Base-by-base conservation (phyloP, 805 yeast species). In the Kregervanrija fluxuum region DNA sequence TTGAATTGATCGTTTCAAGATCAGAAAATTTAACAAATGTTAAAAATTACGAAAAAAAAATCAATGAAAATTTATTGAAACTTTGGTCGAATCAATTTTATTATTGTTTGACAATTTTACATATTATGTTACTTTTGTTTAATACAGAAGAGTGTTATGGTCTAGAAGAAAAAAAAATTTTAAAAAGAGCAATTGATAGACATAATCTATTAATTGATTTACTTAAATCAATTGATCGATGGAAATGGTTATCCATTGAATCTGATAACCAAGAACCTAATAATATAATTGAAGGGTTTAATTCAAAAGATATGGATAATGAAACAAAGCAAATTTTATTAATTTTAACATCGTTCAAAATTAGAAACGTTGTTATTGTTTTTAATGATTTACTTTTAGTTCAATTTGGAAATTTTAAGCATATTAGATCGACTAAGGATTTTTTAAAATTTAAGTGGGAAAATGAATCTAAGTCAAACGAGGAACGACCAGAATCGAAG, bases 391-490 rank as follows among this genome's bases (percentile, higher is more conserved):
- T 78, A 12, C 53, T 82, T 1, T 53, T 76, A 10, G 62, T 82
- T 11, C 79, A 76, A 47, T 75, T 88, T 66, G 97, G 96, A 2
- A 80, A 69, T 48, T 48, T 65, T 0, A 49, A 60, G 0, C 57
- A 67, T 2, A 55, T 77, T 17, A 51, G 60, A 12, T 48, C 62
- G 13, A 69, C 80, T 8, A 79, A 82, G 52, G 56, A 62, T 3
- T 76, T 68, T 50, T 61, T 82, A 16, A 60, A 67, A 30, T 54
- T 64, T 30, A 67, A 66, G 37, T 75, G 71, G 55, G 68, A 67
- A 17, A 45, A 42, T 5, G 45, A 43, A 5, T 3, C 33, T 33
- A 41, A 15, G 33, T 28, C 3, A 2, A 35, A 30, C 4, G 13
- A 17, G n/a, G 32, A 36, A 11, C 12, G 31, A 40, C 10, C 8